Conservation (phyloP, 106 monocot genomes). For the Platanthera guangdongensis region DNA sequence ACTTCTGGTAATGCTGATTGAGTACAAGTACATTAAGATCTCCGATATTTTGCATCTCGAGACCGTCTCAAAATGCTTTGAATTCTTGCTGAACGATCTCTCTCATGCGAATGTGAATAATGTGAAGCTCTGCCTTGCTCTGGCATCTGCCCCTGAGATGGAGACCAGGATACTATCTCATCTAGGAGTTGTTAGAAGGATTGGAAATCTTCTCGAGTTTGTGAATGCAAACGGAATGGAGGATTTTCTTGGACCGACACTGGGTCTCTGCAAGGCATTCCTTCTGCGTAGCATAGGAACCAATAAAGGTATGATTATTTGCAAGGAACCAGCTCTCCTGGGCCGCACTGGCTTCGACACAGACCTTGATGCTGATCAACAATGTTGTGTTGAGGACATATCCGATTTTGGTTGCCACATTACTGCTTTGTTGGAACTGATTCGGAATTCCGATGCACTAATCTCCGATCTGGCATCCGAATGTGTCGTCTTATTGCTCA, state of each 20-base stretch:
- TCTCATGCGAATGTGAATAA: slow-evolving; percentile 83
- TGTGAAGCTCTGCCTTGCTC: slow-evolving; percentile 85
- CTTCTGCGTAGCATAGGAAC: slow-evolving; percentile 65
- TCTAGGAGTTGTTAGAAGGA: slow-evolving; percentile 66
- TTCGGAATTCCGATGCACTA: slow-evolving; percentile 31
- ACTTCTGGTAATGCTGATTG: slow-evolving; percentile 82
- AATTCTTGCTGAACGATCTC: slow-evolving; percentile 69
- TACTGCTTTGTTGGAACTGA: slow-evolving; percentile 66
- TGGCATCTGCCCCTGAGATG: slow-evolving; percentile 88
- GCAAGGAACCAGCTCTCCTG: slow-evolving; percentile 61
- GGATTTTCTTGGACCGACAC: slow-evolving; percentile 85
- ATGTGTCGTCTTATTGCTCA: slow-evolving; percentile 67
- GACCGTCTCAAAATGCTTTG: slow-evolving; percentile 79
- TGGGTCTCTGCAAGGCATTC: slow-evolving; percentile 82
- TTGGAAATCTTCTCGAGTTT: slow-evolving; percentile 93
- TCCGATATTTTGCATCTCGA: slow-evolving; percentile 60
- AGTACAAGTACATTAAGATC: slow-evolving; percentile 65
- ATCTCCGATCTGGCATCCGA: slow-evolving; percentile 81
- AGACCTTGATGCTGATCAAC: slow-evolving; percentile 46
- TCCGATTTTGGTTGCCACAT: slow-evolving; percentile 66
- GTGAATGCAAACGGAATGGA: slow-evolving; percentile 82
- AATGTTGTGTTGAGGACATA: slow-evolving; percentile 57
- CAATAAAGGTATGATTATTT: slow-evolving; percentile 37
- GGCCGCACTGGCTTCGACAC: slow-evolving; percentile 30
- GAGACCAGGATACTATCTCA: slow-evolving; percentile 63